A percentile compares a stretch with the other conserved stretches of the same genome.
Evolutionary conservation across 2,329 filamentous ascomycete species (phyloP).

Genomic region (Fusarium floridanum): DNA sequence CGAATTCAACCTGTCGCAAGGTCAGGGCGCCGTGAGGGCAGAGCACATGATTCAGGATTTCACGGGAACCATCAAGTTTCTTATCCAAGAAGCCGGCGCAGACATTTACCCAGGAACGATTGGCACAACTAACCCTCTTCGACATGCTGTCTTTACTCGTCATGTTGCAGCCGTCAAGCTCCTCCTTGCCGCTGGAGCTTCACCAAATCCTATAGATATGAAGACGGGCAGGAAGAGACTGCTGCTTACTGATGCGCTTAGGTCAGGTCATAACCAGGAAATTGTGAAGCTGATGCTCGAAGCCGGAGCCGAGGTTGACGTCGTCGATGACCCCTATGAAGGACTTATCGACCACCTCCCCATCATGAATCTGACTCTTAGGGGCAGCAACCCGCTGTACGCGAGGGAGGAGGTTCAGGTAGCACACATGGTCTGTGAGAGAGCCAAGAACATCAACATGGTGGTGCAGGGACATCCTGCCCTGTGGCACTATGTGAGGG

Average conservation of each 20-base stretch:
- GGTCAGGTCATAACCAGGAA: slow-evolving; percentile 3
- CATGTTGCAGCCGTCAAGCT: slow-evolving; percentile 24
- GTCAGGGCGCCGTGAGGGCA: slow-evolving; percentile 19
- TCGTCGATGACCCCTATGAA: slow-evolving; percentile 1
- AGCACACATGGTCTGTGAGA: slow-evolving; percentile 22
- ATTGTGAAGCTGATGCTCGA: slow-evolving; percentile 21
- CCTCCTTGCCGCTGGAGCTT: slow-evolving; percentile 33
- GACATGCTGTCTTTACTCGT: slow-evolving; percentile 15
- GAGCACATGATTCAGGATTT: slow-evolving; percentile 18
- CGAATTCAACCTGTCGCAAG: slow-evolving; percentile 17
- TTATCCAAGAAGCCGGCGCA: slow-evolving; percentile 22
- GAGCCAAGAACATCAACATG: slow-evolving; percentile 20
- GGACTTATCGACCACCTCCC: slow-evolving; percentile 10
- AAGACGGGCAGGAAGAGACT: slow-evolving; percentile 17
- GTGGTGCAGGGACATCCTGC: slow-evolving; percentile 24
- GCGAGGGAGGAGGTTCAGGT: slow-evolving; percentile 21
- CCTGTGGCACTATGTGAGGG: slow-evolving; percentile 29
- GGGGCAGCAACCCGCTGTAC: slow-evolving; percentile 18
- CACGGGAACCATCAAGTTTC: slow-evolving; percentile 26
- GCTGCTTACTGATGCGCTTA: slow-evolving; percentile 24
- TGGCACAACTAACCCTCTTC: slow-evolving; percentile 8
- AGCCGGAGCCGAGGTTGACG: slow-evolving; percentile 34
- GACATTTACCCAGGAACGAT: slow-evolving; percentile 21
- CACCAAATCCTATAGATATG: slow-evolving; percentile 26
- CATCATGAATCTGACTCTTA: slow-evolving; percentile 29